phyloP scores from a whole-genome alignment of 148 eudicot genomes.

The Rhododendron vialii region DNA sequence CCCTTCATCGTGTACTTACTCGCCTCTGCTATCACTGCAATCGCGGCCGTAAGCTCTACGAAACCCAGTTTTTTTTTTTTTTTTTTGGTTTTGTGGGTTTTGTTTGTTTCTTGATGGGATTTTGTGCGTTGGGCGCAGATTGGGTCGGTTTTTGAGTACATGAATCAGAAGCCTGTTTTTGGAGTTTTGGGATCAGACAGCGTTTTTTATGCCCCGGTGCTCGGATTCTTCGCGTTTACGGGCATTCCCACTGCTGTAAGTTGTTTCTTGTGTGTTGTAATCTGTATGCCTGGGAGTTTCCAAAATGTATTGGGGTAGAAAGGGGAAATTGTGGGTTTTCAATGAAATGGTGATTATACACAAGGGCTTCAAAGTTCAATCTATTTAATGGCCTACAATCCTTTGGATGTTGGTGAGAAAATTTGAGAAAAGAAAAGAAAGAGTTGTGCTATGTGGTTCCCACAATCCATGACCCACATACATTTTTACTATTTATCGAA shows the following conservation, averaged over 20 bases:
- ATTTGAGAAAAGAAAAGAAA: neutral
- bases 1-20: constrained; percentile 82
- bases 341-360: neutral
- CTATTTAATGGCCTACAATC: neutral
- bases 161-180: constrained; percentile 76
- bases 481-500: neutral
- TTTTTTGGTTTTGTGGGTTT: neutral
- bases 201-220: constrained; percentile 79
- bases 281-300: neutral
- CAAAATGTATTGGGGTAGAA: neutral
- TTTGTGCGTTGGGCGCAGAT: constrained; percentile 34
- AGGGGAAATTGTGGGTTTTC: neutral
- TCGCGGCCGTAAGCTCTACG: constrained; percentile 64
- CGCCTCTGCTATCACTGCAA: constrained; percentile 91
- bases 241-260: constrained; percentile 93
- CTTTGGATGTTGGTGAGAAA: neutral
- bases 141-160: constrained; percentile 87
- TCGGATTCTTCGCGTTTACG: constrained; percentile 82
- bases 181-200: constrained; percentile 80
- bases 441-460: neutral
- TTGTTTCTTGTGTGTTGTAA: constrained; percentile 2
- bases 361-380: neutral
- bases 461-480: neutral
- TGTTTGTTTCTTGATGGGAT: neutral
- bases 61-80: neutral